Percentiles rank a stretch among this genome's conserved stretches.
These are phyloP conservation scores for Parafenestella ontariensis DNA, from an alignment of 2,329 filamentous ascomycete genomes.

Conservation along the genomic window DNA sequence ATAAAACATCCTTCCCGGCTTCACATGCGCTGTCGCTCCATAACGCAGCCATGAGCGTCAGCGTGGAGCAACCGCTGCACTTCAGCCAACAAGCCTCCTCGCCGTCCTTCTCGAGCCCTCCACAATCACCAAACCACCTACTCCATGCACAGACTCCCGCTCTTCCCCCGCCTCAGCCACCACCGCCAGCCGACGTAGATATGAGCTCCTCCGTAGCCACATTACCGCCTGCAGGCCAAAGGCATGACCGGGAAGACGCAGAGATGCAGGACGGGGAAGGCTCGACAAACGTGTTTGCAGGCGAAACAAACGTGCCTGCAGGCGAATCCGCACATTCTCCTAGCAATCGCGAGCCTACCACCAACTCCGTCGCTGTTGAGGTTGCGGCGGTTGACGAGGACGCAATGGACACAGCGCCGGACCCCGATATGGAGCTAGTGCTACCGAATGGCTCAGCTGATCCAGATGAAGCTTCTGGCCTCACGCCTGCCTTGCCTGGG, in stretches of 20 bases:
- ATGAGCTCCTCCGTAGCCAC: slow-evolving; percentile 45
- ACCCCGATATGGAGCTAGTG: slow-evolving; percentile 33
- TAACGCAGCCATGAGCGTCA: slow-evolving; percentile 48
- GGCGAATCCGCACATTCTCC: too few species aligned
- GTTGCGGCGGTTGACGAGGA: slow-evolving; percentile 44
- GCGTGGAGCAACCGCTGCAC: slow-evolving; percentile 47
- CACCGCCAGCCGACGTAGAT: slow-evolving; percentile 35
- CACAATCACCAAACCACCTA: slow-evolving; percentile 38
- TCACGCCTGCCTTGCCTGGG: slow-evolving; percentile 24
- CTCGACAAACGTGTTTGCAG: slow-evolving; percentile 22
- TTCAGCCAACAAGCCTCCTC: slow-evolving; percentile 46
- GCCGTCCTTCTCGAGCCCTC: slow-evolving; percentile 41
- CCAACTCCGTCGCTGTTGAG: slow-evolving; percentile 33
- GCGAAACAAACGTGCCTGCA: slow-evolving; percentile 4
- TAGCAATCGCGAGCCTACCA: slow-evolving; percentile 14
- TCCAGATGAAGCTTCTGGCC: slow-evolving; percentile 13
- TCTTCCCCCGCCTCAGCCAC: slow-evolving; percentile 33
- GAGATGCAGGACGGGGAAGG: slow-evolving; percentile 43
- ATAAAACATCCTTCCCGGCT: slow-evolving; percentile 1
- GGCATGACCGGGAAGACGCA: slow-evolving; percentile 47
- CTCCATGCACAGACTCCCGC: slow-evolving; percentile 37
- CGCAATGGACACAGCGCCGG: slow-evolving; percentile 50
- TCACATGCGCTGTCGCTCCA: slow-evolving; percentile 17
- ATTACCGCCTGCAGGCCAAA: slow-evolving; percentile 41
- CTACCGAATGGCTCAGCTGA: slow-evolving; percentile 31